Evolutionary conservation across 2,329 filamentous ascomycete species (phyloP).

Genomic region (Trematosphaeria pertusa): DNA sequence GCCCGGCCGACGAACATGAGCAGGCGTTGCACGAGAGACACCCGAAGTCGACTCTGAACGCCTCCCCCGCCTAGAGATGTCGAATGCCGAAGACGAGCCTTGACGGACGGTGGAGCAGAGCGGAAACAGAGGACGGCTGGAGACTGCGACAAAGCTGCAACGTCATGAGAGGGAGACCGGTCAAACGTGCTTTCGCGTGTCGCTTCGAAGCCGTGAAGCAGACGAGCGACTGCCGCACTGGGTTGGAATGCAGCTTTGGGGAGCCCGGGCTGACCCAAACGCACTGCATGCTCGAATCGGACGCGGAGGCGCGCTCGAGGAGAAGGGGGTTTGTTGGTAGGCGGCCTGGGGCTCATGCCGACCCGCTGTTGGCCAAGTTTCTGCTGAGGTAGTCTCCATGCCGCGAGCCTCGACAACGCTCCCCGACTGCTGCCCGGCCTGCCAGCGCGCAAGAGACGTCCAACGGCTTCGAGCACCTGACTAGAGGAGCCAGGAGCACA

Average conservation of each 20-base stretch:
- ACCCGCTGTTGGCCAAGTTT: constrained; percentile 11
- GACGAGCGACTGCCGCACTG: background rate
- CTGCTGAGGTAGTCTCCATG: background rate
- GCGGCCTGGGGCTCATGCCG: background rate
- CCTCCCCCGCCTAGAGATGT: background rate
- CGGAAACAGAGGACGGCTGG: no score
- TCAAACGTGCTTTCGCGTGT: no score
- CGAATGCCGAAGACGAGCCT: background rate
- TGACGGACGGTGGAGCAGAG: background rate
- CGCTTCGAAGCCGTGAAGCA: no score
- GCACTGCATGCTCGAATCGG: background rate
- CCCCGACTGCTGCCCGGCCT: background rate
- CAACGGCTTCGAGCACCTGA: no score
- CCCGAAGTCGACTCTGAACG: background rate
- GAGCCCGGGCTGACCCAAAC: background rate
- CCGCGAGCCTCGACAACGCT: background rate
- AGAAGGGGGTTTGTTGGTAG: background rate
- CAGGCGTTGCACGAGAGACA: background rate
- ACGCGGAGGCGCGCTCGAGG: background rate
- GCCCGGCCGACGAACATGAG: background rate
- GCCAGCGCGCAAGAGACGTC: no score
- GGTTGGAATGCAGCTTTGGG: background rate
- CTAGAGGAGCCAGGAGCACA: background rate
- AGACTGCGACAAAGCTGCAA: no score
- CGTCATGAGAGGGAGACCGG: no score